Base-by-base conservation (phyloP, 495 filamentous ascomycete species). In the Beverwykella pulmonaria region DNA sequence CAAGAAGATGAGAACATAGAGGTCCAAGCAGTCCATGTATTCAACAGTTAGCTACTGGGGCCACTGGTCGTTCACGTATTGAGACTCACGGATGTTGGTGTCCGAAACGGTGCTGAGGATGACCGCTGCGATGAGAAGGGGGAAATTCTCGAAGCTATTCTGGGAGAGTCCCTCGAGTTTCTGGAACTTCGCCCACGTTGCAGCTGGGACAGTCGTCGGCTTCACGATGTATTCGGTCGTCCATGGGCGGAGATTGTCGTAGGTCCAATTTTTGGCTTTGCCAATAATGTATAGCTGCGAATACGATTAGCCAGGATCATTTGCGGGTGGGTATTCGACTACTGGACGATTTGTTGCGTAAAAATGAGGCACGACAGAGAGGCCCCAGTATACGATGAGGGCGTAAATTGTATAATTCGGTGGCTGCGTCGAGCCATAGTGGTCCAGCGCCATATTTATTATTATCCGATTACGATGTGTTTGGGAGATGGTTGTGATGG, bases 101-200 rank as follows among this genome's bases (percentile, higher is more conserved):
- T 34, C 29, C 5, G 53, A 22, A 55, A 55, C 30, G 14, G 53
- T 55, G 23, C 53, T 25, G 22, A 55, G 53, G 29, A 55, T 34
- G 53, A 55, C 53, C n/a, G 53, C 53, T 32, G 26, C 29, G 12
- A 32, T 25, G 26, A 55, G 30, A 2, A 55, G 53, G 9, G 53
- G 53, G 30, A 53, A 53, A n/a, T 12, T 20, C 14, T 55, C 29
- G 30, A 55, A 27, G 20, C 53, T 30, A 32, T 34, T 32, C 26
- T 32, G 2, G 1, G 20, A 41, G 3, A 50, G 7, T 15, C 12
- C 47, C 26, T 29, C 57, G 17, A 20, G 39, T 30, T 29, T 22
- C 9, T 32, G 22, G 41, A 17, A 19, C 19, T 6, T 29, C 30
- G 15, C 1, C n/a, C 44, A 32, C 23, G 57, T 22, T 48, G 19